Conservation (phyloP, 345 rosid species). For the Lagerstroemia speciosa region DNA sequence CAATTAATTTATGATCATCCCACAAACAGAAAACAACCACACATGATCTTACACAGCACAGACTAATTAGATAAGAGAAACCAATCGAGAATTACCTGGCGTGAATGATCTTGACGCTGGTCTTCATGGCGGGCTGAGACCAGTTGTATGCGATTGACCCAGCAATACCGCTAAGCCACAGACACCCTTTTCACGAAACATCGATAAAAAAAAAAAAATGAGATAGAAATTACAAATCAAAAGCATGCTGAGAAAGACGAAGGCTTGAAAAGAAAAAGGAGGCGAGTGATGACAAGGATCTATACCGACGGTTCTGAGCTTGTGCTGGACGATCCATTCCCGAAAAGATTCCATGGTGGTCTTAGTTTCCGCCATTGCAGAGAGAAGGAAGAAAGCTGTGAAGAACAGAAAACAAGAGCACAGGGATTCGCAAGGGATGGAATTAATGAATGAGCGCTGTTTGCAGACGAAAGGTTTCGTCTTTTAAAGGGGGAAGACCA, state of each 20-base stretch:
- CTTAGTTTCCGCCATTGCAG: conserved; percentile 55
- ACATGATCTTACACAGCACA: not conserved
- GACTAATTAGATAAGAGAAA: not conserved
- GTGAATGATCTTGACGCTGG: conserved; percentile 92
- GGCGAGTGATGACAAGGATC: not conserved
- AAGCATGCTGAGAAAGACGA: not conserved
- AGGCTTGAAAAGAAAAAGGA: not conserved
- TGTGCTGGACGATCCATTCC: conserved; percentile 78
- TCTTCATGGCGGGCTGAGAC: conserved; percentile 91
- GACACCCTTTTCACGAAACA: conserved; percentile 35
- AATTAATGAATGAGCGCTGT: not conserved
- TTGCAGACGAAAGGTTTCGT: not conserved
- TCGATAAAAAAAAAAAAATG: conserved; percentile 5
- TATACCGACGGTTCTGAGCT: conserved; percentile 90
- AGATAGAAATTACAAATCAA: not conserved
- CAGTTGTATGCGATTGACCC: conserved; percentile 92
- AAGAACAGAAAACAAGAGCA: not conserved
- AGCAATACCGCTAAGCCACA: conserved; percentile 83
- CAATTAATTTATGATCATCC: not conserved
- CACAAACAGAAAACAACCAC: not conserved
- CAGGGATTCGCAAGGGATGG: not conserved
- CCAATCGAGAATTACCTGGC: conserved; percentile 44
- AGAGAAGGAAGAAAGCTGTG: not conserved
- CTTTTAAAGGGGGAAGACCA: not conserved
- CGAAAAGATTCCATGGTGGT: conserved; percentile 43